Evolutionary conservation across 805 yeast species (phyloP), one percentile per base, ranked within the genome.

Genomic region (Saturnispora diversa): DNA sequence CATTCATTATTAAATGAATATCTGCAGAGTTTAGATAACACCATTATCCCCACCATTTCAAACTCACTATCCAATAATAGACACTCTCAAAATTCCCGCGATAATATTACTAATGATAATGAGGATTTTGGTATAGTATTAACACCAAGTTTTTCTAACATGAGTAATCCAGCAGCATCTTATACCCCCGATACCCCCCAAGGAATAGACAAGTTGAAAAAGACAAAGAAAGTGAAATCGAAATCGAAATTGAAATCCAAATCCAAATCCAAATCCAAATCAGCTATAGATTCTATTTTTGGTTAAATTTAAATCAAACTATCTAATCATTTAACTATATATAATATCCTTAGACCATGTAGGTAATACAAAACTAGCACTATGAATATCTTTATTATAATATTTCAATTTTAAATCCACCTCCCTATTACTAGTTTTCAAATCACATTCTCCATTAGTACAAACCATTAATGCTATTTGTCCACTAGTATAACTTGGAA

Each of bases 401-500:
- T 85, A 85, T 51, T 63, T 69, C 61, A 81, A 72, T 39, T 69
- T 53, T 40, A 61, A 52, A 17, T 59, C 58, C 55, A 82, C 87
- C 31, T 63, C 52, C 50, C 88, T 72, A 22, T 59, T 44, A 7
- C 94, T 90, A 25, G 45, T 59, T 17, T 60, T 60, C 41, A 84
- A 64, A 47, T 68, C 58, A 17, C 68, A 63, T 1, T 55, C 31
- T 1, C 63, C 49, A 52, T 79, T 73, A 31, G 80, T 69, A 45
- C 90, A 83, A 17, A 84, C 73, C 58, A 85, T 69, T 42, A 85
- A 66, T 1, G 94, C 94, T 47, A 85, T 69, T 60, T 84, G 94
- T 12, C 95, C 95, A 6, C 90, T 80, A 3, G 95, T 84, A 60
- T 85, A 85, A 11, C 85, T 75, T 29, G 95, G 95, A 60, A 85